A percentile compares a stretch with the other conserved stretches of the same genome.
Conservation (phyloP, 176 grass and related monocot genomes). For the Melocanna baccifera region DNA sequence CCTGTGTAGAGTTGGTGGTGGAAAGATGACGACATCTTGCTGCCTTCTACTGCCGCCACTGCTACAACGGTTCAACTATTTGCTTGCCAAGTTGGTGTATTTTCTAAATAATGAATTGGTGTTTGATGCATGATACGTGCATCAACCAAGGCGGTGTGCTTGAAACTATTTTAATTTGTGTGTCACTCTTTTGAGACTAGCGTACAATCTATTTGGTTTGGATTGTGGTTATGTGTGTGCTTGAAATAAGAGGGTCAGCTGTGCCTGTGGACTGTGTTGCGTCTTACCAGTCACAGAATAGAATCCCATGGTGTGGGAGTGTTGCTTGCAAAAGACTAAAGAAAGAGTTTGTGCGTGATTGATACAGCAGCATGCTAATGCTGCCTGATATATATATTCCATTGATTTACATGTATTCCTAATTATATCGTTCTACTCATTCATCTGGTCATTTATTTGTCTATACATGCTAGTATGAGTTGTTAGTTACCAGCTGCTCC, state of each 20-base stretch:
- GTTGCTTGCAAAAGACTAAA: neutral
- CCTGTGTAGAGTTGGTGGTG: too few relatives aligned
- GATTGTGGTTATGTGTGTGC: neutral
- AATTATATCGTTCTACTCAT: too few relatives aligned
- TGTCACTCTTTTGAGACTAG: neutral
- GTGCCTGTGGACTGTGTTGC: neutral
- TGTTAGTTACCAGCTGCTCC: too few relatives aligned
- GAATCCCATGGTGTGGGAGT: neutral
- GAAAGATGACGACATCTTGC: too few relatives aligned
- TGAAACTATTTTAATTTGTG: neutral
- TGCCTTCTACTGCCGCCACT: too few relatives aligned
- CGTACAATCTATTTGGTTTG: neutral
- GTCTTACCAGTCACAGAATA: neutral
- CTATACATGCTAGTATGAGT: too few relatives aligned
- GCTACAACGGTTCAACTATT: too few relatives aligned
- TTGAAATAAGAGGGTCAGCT: neutral
- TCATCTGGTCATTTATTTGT: too few relatives aligned
- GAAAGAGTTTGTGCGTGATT: neutral
- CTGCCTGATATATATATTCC: neutral
- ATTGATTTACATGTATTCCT: too few relatives aligned
- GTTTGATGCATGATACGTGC: too few relatives aligned
- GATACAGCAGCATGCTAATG: neutral
- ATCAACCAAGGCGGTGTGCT: neutral
- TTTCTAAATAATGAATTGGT: too few relatives aligned
- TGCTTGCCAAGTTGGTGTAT: too few relatives aligned